Conservation (phyloP, 176 grass and related monocot species). For the Bothriochloa decipiens region DNA sequence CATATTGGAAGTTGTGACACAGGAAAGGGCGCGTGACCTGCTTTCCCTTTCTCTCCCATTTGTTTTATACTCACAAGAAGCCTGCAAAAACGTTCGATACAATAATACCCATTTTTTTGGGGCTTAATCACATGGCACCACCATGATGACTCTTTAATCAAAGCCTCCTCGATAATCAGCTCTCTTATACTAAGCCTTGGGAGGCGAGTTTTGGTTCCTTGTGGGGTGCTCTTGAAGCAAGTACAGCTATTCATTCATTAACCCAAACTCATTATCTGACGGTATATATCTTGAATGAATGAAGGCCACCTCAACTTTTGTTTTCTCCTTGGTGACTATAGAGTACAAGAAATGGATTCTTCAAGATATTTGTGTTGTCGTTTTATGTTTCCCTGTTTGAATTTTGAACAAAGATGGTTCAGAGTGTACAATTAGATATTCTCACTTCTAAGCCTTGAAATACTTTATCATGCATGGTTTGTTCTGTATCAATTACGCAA, state of each 20-base stretch:
- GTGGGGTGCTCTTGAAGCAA: constrained; percentile 43
- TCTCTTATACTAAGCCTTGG: constrained; percentile 45
- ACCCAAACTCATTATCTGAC: constrained; percentile 27
- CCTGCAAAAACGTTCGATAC: constrained; percentile 35
- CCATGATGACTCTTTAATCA: constrained; percentile 44
- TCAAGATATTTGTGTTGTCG: background rate
- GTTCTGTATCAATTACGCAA: background rate
- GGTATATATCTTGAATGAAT: constrained; percentile 14
- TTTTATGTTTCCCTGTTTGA: background rate
- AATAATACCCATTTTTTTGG: constrained; percentile 3
- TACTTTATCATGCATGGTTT: background rate
- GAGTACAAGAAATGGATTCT: background rate
- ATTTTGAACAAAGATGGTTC: background rate
- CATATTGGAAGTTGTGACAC: constrained; percentile 48
- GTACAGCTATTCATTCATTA: constrained; percentile 21
- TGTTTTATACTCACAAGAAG: constrained; percentile 55
- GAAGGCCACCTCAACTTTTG: background rate
- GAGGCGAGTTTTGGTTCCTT: constrained; percentile 43
- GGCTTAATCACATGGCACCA: constrained; percentile 40
- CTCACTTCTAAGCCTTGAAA: background rate
- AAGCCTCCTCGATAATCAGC: constrained; percentile 54
- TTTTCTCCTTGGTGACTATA: background rate
- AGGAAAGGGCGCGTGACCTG: constrained; percentile 33
- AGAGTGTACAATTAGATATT: background rate
- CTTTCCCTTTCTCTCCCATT: constrained; percentile 28